Percentiles rank a stretch among this genome's conserved stretches.
These are phyloP conservation scores for Linnemannia zychae DNA, from an alignment of 192 early-diverging fungal species.

Conservation along the genomic window DNA sequence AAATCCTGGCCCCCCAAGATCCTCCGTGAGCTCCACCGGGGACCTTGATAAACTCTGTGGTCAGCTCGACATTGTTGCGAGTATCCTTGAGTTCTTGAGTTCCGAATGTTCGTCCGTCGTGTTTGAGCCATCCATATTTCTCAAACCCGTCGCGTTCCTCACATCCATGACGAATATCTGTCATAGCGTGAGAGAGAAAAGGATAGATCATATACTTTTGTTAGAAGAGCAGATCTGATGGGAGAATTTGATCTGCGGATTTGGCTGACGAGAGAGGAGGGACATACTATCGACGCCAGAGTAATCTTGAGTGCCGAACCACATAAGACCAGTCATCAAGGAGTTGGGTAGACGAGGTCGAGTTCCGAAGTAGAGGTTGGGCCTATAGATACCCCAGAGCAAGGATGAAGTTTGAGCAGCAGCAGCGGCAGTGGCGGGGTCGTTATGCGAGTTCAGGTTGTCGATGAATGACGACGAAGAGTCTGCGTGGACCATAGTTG, in stretches of 20 bases:
- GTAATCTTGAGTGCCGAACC: constrained; percentile 82
- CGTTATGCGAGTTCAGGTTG: constrained; percentile 8
- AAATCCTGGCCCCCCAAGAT: constrained; percentile 84
- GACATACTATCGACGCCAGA: constrained; percentile 65
- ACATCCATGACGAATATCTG: constrained; percentile 91
- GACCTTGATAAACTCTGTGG: constrained; percentile 82
- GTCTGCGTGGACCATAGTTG: constrained; percentile 14
- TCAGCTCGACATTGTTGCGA: constrained; percentile 74
- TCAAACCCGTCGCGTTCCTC: constrained; percentile 86
- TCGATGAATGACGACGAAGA: constrained; percentile 12
- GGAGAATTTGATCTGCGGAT: neutral
- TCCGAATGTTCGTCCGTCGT: constrained; percentile 88
- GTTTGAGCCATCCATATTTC: constrained; percentile 89
- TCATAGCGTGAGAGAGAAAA: constrained; percentile 10
- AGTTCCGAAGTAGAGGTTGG: constrained; percentile 95
- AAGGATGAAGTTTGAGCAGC: constrained; percentile 67
- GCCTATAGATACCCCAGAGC: constrained; percentile 92
- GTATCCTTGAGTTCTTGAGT: constrained; percentile 79
- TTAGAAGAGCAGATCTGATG: neutral
- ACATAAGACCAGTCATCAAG: constrained; percentile 93
- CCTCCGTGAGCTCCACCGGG: constrained; percentile 77
- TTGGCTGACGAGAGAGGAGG: neutral
- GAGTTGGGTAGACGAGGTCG: constrained; percentile 81
- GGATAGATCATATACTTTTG: neutral
- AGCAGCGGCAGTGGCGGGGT: neutral